These are phyloP conservation scores for Eucalyptus curtisii DNA, from an alignment of 345 rosid genomes.

Conservation along the genomic window DNA sequence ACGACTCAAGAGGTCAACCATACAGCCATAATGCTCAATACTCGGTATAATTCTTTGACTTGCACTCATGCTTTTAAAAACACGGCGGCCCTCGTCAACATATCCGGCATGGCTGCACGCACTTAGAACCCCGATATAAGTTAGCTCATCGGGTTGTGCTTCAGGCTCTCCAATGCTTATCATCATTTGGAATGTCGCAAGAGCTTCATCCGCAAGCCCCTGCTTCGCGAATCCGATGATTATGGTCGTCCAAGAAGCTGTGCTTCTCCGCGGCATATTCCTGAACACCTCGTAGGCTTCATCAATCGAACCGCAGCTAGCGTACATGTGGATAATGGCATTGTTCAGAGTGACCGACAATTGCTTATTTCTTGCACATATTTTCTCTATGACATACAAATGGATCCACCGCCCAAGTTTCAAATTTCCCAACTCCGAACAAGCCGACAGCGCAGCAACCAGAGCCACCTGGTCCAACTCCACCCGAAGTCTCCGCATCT, in stretches of 20 bases:
- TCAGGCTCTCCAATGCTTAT: conserved; percentile 11
- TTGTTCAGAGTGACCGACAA: conserved; percentile 41
- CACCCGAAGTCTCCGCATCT: conserved; percentile 40
- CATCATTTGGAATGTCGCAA: conserved; percentile 24
- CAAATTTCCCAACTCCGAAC: conserved; percentile 48
- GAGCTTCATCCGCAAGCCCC: conserved; percentile 40
- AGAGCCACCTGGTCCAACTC: conserved; percentile 38
- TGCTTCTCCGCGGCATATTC: conserved; percentile 32
- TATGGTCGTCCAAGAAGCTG: conserved; percentile 48
- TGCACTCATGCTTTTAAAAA: conserved; percentile 29
- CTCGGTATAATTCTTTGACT: conserved; percentile 29
- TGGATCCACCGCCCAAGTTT: conserved; percentile 58
- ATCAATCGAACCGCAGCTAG: conserved; percentile 44
- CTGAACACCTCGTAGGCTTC: conserved; percentile 43
- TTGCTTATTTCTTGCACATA: conserved; percentile 16
- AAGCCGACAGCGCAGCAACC: conserved; percentile 52
- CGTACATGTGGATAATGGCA: conserved; percentile 48
- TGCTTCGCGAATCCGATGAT: conserved; percentile 49
- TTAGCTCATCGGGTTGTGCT: conserved; percentile 33
- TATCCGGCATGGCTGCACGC: conserved; percentile 49
- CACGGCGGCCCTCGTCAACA: conserved; percentile 33
- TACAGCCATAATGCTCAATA: conserved; percentile 57
- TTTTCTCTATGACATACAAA: conserved; percentile 25
- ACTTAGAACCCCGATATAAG: conserved; percentile 37
- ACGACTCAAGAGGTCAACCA: conserved; percentile 57